These are phyloP conservation scores for Claviceps spartinae DNA, from an alignment of 2,329 filamentous ascomycete species.

Conservation along the genomic window DNA sequence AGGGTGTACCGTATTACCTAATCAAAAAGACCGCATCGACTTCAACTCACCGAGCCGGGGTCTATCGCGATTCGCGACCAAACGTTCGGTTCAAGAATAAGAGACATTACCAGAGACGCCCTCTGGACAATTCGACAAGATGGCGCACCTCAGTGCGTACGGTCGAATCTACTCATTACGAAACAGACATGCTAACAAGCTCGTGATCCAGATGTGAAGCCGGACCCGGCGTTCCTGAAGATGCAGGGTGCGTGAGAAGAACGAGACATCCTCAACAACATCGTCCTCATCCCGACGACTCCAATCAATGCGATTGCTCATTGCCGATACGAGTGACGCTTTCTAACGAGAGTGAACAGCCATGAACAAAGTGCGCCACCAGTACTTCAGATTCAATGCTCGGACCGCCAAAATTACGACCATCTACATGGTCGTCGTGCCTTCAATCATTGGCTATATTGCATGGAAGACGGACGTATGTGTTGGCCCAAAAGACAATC, in stretches of 20 bases:
- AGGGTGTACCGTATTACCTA: slow-evolving; percentile 3
- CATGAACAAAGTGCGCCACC: slow-evolving; percentile 73
- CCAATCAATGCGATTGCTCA: neutral
- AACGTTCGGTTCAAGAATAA: slow-evolving; percentile 6
- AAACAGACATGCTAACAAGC: slow-evolving; percentile 13
- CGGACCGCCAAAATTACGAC: slow-evolving; percentile 70
- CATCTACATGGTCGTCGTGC: slow-evolving; percentile 62
- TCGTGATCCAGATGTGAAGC: slow-evolving; percentile 23
- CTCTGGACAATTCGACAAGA: slow-evolving; percentile 15
- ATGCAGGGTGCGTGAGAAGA: slow-evolving; percentile 22
- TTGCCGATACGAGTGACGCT: neutral
- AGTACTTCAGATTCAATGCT: slow-evolving; percentile 89
- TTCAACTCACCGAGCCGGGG: neutral
- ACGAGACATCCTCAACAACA: neutral
- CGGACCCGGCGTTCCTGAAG: slow-evolving; percentile 28
- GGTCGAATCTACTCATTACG: neutral
- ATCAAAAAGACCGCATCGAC: neutral
- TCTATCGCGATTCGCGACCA: slow-evolving; percentile 8
- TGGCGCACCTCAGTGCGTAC: slow-evolving; percentile 26
- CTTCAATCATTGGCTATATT: slow-evolving; percentile 53
- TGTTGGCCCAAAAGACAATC: slow-evolving; percentile 13
- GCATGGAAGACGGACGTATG: slow-evolving; percentile 80
- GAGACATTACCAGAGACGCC: slow-evolving; percentile 12
- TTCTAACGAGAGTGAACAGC: slow-evolving; percentile 36
- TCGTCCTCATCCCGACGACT: neutral